Evolutionary conservation across 2,329 filamentous ascomycete genomes (phyloP).

Genomic region (Neopestalotiopsis clavispora): DNA sequence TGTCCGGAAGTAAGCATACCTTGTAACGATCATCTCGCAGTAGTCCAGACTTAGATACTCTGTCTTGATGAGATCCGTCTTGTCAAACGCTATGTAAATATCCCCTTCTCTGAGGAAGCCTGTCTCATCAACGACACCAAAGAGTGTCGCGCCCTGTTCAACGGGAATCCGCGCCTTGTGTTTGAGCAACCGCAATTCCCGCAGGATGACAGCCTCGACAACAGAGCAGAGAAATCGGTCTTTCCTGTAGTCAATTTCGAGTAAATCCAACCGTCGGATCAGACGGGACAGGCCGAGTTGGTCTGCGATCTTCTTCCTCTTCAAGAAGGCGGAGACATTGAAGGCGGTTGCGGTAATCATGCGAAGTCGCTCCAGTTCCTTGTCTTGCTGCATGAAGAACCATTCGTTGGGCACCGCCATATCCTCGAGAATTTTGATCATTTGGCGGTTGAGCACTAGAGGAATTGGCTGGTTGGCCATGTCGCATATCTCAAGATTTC

Average conservation of each 20-base stretch:
- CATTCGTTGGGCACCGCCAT: conserved; percentile 62
- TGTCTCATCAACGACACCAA: conserved; percentile 85
- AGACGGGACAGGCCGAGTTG: conserved; percentile 65
- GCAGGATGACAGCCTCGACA: conserved; percentile 73
- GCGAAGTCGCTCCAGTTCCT: conserved; percentile 65
- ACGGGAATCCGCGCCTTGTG: conserved; percentile 79
- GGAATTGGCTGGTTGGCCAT: conserved; percentile 69
- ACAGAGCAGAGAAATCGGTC: conserved; percentile 74
- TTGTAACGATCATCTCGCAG: conserved; percentile 65
- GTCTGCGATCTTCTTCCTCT: conserved; percentile 63
- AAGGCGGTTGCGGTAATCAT: conserved; percentile 59
- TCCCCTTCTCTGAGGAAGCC: conserved; percentile 68
- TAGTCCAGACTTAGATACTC: conserved; percentile 37
- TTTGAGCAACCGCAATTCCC: conserved; percentile 75
- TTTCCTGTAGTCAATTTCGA: conserved; percentile 67
- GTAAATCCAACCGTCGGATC: conserved; percentile 60
- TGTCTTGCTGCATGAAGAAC: conserved; percentile 69
- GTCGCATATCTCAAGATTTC: conserved; percentile 74
- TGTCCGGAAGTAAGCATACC: conserved; percentile 6
- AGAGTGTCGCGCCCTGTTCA: conserved; percentile 72
- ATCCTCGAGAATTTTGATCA: conserved; percentile 88
- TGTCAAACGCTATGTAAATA: conserved; percentile 68
- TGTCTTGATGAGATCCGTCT: conserved; percentile 27
- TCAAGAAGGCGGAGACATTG: conserved; percentile 71
- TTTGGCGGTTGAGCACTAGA: conserved; percentile 75